Evolutionary conservation across 2,329 filamentous ascomycete genomes (phyloP).

Genomic region (Colletotrichum sojae): DNA sequence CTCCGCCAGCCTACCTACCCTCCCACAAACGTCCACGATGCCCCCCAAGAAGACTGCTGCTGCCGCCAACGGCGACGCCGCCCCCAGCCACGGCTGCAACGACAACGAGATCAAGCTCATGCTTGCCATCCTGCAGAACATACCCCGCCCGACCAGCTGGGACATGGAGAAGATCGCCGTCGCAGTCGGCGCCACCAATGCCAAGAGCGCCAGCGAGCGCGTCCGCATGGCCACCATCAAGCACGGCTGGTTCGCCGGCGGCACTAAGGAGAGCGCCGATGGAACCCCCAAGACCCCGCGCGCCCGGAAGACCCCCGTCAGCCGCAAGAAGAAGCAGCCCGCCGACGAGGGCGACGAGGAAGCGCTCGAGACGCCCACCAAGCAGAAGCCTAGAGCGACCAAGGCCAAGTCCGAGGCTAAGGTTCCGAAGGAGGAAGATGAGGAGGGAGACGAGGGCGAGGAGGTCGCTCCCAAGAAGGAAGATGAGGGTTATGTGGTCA

Average conservation of each 20-base stretch:
- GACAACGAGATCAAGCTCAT: conserved; percentile 25
- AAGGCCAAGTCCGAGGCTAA: not conserved
- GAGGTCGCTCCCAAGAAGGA: no score
- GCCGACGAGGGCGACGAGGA: conserved; percentile 12
- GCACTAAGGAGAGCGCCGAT: not conserved
- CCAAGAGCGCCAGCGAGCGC: conserved; percentile 11
- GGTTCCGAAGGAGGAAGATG: no score
- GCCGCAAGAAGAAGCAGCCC: conserved; percentile 26
- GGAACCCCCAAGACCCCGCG: not conserved
- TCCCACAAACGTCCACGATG: not conserved
- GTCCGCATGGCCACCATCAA: conserved; percentile 16
- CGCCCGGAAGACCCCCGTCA: conserved; percentile 10
- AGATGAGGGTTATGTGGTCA: not conserved
- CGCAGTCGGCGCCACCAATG: conserved; percentile 15
- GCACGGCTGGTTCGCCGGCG: conserved; percentile 23
- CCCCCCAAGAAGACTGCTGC: conserved; percentile 9
- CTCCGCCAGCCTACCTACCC: not conserved
- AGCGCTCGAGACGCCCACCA: conserved; percentile 10
- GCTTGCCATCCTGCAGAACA: conserved; percentile 16
- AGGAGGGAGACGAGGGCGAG: no score
- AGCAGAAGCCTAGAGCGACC: conserved; percentile 6
- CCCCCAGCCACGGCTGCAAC: not conserved
- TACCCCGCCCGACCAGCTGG: conserved; percentile 5
- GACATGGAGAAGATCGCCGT: conserved; percentile 4
- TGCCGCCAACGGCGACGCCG: conserved; percentile 4